Base-by-base conservation (phyloP, 306 rosid species). In the Macrotyloma uniflorum region DNA sequence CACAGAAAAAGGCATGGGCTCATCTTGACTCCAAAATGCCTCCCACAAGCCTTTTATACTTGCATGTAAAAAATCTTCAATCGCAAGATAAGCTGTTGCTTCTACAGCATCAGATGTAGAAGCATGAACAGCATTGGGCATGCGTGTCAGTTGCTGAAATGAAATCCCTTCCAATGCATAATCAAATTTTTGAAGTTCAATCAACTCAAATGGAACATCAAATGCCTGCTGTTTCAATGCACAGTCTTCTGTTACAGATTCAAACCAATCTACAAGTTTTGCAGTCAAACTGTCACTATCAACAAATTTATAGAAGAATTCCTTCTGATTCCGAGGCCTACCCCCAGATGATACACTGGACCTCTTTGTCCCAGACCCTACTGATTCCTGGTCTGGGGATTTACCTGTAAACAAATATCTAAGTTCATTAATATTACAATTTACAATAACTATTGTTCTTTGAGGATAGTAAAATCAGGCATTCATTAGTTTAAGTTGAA, bases 151-250 rank as follows among this genome's bases (percentile, higher is more conserved):
- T 85, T 94, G 98, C 89, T 89, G 98, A 89, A 94, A 94, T 77
- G 92, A 81, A 84, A 94, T 89, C 73, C 98, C 98, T 85, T 94
- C 98, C 82, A 94, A 79, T 72, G 98, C 98, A 85, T 94, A 94
- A 79, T 94, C 98, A 63, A 94, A 94, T 78, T 94, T 94, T 88
- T 94, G 97, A 79, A 94, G 93, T 77, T 94, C 98, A 78, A 94
- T 83, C 82, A 92, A 77, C 90, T 94, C 98, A 83, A 94, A 94
- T 69, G 98, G 98, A 78, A 88, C 97, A 66, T 89, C 93, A 79
- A 92, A 92, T 78, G 89, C 87, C 47, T 86, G 83, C 75, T 75
- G 85, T 70, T 87, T 84, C 30, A 66, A 38, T 62, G 84, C 87
- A 38, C 81, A 75, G 35, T 79, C 81, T 80, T 83, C 86, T 13